Conservation (phyloP, 2,329 filamentous ascomycete genomes). For the Myriosclerotinia curreyana region DNA sequence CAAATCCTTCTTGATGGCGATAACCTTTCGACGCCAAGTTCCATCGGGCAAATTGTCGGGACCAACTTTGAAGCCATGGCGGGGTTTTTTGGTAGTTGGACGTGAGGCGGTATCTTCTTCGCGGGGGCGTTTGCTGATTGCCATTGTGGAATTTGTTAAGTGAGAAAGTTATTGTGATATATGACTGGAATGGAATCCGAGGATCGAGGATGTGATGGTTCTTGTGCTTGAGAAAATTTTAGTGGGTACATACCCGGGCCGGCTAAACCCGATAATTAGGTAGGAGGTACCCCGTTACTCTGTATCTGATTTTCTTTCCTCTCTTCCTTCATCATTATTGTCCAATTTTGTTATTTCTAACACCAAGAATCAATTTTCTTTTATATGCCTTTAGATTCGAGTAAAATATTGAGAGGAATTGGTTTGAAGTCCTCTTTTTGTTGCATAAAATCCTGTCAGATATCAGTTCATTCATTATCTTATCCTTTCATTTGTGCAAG, state of each 20-base stretch:
- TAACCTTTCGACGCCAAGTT: slow-evolving; percentile 80
- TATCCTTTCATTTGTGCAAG: background rate
- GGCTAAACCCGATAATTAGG: no score
- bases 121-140: slow-evolving; percentile 52
- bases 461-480: background rate
- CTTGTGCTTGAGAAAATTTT: slow-evolving; percentile 23
- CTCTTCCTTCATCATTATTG: background rate
- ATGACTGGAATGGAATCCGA: background rate
- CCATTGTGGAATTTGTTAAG: slow-evolving; percentile 47
- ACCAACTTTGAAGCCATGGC: slow-evolving; percentile 79
- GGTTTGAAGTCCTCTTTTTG: background rate
- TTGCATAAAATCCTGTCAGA: background rate
- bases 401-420: background rate
- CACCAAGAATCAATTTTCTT: background rate
- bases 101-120: slow-evolving; percentile 44
- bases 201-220: background rate
- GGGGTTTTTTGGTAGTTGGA: slow-evolving; percentile 50
- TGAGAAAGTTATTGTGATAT: background rate
- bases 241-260: no score
- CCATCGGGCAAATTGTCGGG: slow-evolving; percentile 90
- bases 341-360: background rate
- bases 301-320: no score
- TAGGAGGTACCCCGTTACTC: no score
- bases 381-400: background rate
- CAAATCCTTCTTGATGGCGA: slow-evolving; percentile 83